phyloP scores from a whole-genome alignment of 2,329 filamentous ascomycete genomes.

The Alternaria sp. region DNA sequence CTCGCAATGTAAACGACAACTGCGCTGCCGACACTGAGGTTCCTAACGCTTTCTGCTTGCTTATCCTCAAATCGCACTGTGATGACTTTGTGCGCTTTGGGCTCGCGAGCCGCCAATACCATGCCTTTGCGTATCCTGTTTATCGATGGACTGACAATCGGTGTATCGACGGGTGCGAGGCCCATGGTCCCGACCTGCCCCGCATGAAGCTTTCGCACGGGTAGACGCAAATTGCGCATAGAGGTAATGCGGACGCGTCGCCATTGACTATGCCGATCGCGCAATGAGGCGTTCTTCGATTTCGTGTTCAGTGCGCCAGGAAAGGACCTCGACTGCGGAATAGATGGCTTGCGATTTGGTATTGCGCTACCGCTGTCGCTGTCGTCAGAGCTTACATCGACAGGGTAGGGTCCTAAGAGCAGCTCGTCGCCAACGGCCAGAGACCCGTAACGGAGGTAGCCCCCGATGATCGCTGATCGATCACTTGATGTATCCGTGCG shows the following conservation, averaged over 20 bases:
- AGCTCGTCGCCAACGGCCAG: constrained; percentile 80
- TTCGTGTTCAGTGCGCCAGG: constrained; percentile 52
- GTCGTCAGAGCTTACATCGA: constrained; percentile 41
- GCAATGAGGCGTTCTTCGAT: constrained; percentile 12
- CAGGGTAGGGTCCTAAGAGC: constrained; percentile 73
- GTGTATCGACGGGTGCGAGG: constrained; percentile 59
- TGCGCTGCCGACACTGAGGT: constrained; percentile 70
- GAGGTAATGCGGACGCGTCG: constrained; percentile 80
- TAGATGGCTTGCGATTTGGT: constrained; percentile 27
- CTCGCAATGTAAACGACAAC: constrained; percentile 89
- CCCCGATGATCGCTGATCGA: constrained; percentile 72
- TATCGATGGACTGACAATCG: constrained; percentile 38
- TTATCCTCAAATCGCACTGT: constrained; percentile 70
- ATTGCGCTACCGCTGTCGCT: constrained; percentile 46
- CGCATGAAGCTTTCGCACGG: constrained; percentile 75
- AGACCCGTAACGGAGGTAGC: constrained; percentile 79
- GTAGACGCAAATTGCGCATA: constrained; percentile 84
- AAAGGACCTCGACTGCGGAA: constrained; percentile 56
- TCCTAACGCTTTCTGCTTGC: constrained; percentile 62
- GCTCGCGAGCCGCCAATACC: constrained; percentile 70
- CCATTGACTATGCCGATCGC: constrained; percentile 64
- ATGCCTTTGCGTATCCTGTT: constrained; percentile 74
- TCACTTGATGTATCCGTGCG: constrained; percentile 52
- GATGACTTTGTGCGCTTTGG: constrained; percentile 58
- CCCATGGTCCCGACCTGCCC: constrained; percentile 93